These are phyloP conservation scores for Wickerhamomyces bovis DNA, from an alignment of 805 yeast genomes.

Conservation along the genomic window DNA sequence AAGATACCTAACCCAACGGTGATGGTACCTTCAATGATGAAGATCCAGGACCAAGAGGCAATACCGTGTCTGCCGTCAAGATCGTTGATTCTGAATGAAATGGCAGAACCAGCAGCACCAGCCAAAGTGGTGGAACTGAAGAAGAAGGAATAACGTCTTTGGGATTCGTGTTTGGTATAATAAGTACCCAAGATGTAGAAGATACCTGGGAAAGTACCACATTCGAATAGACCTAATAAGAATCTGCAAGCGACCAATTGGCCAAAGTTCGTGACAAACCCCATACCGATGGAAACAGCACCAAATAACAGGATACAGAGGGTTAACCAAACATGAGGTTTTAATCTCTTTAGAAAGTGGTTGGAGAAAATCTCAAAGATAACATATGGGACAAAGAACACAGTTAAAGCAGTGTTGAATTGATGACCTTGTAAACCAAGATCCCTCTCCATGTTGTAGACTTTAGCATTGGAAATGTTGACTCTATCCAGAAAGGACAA, in stretches of 20 bases:
- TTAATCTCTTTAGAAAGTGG: slow-evolving; percentile 32
- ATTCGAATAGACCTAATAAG: slow-evolving; percentile 48
- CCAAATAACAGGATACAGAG: slow-evolving; percentile 32
- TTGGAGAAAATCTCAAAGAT: slow-evolving; percentile 34
- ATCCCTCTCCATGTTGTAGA: slow-evolving; percentile 59
- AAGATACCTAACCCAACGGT: slow-evolving; percentile 35
- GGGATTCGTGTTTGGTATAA: slow-evolving; percentile 43
- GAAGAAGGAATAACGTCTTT: slow-evolving; percentile 40
- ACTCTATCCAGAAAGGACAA: slow-evolving; percentile 77
- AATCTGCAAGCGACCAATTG: slow-evolving; percentile 43
- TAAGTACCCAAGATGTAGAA: slow-evolving; percentile 42
- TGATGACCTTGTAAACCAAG: slow-evolving; percentile 41
- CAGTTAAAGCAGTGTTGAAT: slow-evolving; percentile 39
- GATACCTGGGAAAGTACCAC: slow-evolving; percentile 47
- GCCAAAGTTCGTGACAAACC: slow-evolving; percentile 38
- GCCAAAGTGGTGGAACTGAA: slow-evolving; percentile 49
- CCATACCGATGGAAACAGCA: slow-evolving; percentile 36
- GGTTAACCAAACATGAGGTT: slow-evolving; percentile 34
- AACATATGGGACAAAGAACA: slow-evolving; percentile 42
- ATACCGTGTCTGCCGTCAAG: slow-evolving; percentile 39
- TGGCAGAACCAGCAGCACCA: slow-evolving; percentile 52
- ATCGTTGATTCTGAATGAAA: slow-evolving; percentile 39
- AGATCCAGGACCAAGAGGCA: slow-evolving; percentile 46
- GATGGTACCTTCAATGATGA: slow-evolving; percentile 43
- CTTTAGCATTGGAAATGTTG: slow-evolving; percentile 74